Evolutionary conservation across 1,284 basidiomycete genomes (phyloP), one percentile per base, ranked within the genome.

Genomic region (Puccinia polysora): DNA sequence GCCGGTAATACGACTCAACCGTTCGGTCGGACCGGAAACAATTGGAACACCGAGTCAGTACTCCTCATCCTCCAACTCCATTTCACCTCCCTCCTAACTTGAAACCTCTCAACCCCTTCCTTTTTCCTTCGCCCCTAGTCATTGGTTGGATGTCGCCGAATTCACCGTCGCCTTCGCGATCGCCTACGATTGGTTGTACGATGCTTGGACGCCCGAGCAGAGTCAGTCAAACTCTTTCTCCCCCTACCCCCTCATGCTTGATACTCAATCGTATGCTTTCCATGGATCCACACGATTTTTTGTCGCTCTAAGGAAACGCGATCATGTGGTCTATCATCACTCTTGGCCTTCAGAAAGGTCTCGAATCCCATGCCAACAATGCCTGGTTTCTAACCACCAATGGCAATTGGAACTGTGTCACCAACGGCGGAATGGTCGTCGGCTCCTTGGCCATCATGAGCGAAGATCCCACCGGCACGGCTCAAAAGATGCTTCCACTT

Each of bases 331-430:
- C 88, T 34, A 87, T 98, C 80, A 84, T 92, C 81, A 82, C 67
- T 14, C 78, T 76, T 14, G 81, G 81, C 38, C 60, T 78, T 32
- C 73, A 78, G 43, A 77, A 77, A 62, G 81, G 80, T 75, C 74
- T 75, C 15, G 49, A 74, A 20, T 65, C 67, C 2, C 67, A 62
- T 0, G 49, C 73, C 2, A 47, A 43, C 45, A 76, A 77, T 55
- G 76, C 75, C 4, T 82, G 81, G 81, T 82, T 81, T 80, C 73
- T 73, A 15, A 76, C 78, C 30, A 80, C 82, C 74, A 81, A 84
- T 77, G 84, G 95, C 52, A 97, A 97, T 83, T 97, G 94, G 94
- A 97, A 97, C 81, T 97, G 95, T 79, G 91, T 97, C 74, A 92
- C 88, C 83, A 98, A 97, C 80, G 86, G 87, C 71, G 95, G 95